These are phyloP conservation scores for Diaporthe aspalathi DNA, from an alignment of 2,329 filamentous ascomycete genomes.

Conservation along the genomic window DNA sequence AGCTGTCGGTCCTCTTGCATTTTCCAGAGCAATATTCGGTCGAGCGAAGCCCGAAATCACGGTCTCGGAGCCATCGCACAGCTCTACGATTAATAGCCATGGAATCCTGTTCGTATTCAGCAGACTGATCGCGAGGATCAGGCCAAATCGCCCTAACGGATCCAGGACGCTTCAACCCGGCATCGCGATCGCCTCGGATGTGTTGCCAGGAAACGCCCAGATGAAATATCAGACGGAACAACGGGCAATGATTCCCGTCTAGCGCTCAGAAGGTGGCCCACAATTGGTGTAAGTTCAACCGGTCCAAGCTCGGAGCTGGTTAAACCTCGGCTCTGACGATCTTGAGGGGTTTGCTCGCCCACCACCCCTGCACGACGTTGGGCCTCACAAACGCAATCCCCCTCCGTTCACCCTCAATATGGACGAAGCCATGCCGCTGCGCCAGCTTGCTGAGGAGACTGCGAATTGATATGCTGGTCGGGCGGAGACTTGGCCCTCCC, in stretches of 20 bases:
- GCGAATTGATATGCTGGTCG: background rate
- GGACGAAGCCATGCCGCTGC: constrained; percentile 7
- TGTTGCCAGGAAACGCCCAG: background rate
- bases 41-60: background rate
- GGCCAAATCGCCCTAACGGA: background rate
- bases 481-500: background rate
- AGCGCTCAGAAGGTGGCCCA: constrained; percentile 21
- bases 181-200: constrained; percentile 11
- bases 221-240: constrained; percentile 11
- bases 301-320: constrained; percentile 38
- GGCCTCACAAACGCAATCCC: constrained; percentile 2
- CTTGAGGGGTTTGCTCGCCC: constrained; percentile 2
- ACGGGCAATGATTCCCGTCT: constrained; percentile 30
- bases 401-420: background rate
- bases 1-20: background rate
- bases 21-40: background rate
- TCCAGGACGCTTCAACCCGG: constrained; percentile 3
- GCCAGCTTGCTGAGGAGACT: background rate
- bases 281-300: constrained; percentile 17
- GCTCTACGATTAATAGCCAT: constrained; percentile 13
- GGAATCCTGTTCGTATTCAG: background rate
- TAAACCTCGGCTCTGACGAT: constrained; percentile 36
- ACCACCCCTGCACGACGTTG: constrained; percentile 11
- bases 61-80: background rate
- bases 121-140: background rate